These are phyloP conservation scores for Myxozyma udenii DNA, from an alignment of 805 yeast species.

Conservation along the genomic window DNA sequence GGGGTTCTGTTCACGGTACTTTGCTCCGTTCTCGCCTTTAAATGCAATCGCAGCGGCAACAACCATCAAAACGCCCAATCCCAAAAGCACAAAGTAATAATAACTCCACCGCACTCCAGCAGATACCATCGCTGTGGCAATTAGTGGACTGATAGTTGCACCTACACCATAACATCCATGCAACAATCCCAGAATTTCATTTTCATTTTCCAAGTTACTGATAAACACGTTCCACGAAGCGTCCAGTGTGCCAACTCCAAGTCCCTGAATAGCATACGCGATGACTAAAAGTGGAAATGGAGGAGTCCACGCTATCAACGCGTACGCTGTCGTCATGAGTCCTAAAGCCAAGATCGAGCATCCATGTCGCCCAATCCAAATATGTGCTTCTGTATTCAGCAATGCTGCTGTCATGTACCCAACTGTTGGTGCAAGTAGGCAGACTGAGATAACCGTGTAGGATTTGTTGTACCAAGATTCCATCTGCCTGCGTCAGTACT, in stretches of 20 bases:
- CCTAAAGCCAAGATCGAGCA: conserved; percentile 43
- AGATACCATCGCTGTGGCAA: conserved; percentile 56
- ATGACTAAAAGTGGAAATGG: conserved; percentile 50
- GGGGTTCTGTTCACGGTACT: conserved; percentile 11
- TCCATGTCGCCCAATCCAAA: conserved; percentile 42
- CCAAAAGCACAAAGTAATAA: conserved; percentile 50
- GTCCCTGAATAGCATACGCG: conserved; percentile 55
- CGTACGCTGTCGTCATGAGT: conserved; percentile 44
- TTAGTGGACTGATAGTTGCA: conserved; percentile 66
- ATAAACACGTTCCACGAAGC: conserved; percentile 55
- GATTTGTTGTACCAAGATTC: conserved; percentile 48
- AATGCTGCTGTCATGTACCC: conserved; percentile 55
- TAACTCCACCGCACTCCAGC: conserved; percentile 53
- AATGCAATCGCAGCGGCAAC: conserved; percentile 46
- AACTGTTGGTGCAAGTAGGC: conserved; percentile 55
- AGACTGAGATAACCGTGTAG: conserved; percentile 53
- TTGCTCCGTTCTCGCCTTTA: conserved; percentile 34
- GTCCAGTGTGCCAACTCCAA: conserved; percentile 50
- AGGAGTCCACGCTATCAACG: conserved; percentile 49
- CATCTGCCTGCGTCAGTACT: conserved; percentile 41
- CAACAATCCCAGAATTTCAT: conserved; percentile 57
- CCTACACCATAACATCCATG: conserved; percentile 77
- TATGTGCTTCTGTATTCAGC: conserved; percentile 46
- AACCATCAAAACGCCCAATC: conserved; percentile 39
- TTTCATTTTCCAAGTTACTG: conserved; percentile 50